These are phyloP conservation scores for Trametes coccinea DNA, from an alignment of 768 basidiomycete genomes.

Conservation along the genomic window DNA sequence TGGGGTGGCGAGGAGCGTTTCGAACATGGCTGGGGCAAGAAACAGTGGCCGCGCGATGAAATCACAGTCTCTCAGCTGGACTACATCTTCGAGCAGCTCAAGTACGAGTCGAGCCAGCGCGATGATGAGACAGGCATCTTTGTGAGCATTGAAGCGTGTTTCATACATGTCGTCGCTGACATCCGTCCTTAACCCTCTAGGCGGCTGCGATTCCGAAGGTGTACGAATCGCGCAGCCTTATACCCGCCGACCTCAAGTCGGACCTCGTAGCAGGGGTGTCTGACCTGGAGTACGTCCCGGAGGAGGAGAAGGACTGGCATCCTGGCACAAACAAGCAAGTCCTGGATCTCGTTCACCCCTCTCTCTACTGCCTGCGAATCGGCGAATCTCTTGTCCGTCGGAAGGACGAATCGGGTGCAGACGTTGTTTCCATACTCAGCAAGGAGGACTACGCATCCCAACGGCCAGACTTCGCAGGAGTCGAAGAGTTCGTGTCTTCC, in stretches of 20 bases:
- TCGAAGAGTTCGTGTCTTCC: no score
- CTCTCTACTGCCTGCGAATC: conserved; percentile 35
- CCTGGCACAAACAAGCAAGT: conserved; percentile 44
- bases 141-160: background rate
- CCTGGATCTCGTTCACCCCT: conserved; percentile 23
- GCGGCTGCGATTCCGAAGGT: background rate
- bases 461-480: no score
- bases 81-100: conserved; percentile 10
- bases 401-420: no score
- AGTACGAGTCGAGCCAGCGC: background rate
- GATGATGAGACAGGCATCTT: conserved; percentile 12
- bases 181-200: background rate
- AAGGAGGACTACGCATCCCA: no score
- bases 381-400: background rate
- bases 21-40: background rate
- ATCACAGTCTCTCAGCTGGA: conserved; percentile 2
- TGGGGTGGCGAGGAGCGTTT: conserved; percentile 2
- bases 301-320: conserved; percentile 45
- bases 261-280: background rate
- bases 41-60: conserved; percentile 1
- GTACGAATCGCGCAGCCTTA: background rate
- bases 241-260: background rate
- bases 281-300: conserved; percentile 40
- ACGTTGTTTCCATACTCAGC: no score
- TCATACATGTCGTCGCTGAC: no score